Percentiles rank a stretch among this genome's conserved stretches.
Evolutionary conservation across 2,329 filamentous ascomycete genomes (phyloP).

Genomic region (Pseudogymnoascus sp.): DNA sequence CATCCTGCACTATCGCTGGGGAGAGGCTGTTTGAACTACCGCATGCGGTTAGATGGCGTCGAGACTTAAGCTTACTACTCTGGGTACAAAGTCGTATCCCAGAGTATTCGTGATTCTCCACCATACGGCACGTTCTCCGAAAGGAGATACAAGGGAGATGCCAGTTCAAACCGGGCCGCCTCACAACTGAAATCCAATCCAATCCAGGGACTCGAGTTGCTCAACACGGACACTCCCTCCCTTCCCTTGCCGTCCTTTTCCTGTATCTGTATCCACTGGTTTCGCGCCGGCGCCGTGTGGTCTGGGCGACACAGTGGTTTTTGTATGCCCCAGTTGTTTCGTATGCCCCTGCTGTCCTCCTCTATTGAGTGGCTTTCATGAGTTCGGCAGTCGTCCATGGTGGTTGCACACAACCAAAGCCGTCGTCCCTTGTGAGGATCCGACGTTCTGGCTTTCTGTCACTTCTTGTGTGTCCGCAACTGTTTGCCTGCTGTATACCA

Average conservation of each 20-base stretch:
- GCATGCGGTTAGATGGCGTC: background rate
- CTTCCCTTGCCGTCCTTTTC: background rate
- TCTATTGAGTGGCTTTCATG: background rate
- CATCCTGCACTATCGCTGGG: constrained; percentile 8
- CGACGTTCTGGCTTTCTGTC: background rate
- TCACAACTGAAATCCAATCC: background rate
- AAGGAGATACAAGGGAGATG: background rate
- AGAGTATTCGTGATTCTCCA: background rate
- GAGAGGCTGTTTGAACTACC: constrained; percentile 11
- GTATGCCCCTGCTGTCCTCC: background rate
- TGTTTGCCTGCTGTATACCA: background rate
- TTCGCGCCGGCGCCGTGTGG: background rate
- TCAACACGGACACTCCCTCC: background rate
- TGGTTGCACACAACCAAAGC: background rate
- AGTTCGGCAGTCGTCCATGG: background rate
- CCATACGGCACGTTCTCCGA: constrained; percentile 4
- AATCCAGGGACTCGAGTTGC: constrained; percentile 6
- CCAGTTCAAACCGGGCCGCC: background rate
- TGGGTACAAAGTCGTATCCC: background rate
- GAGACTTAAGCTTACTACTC: constrained; percentile 6
- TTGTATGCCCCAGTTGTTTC: background rate
- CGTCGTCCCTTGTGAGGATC: background rate
- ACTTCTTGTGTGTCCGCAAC: background rate
- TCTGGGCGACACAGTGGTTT: background rate
- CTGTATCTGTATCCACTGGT: background rate